Conservation (phyloP, 2,329 filamentous ascomycete genomes). For the Eurotiales sp. region DNA sequence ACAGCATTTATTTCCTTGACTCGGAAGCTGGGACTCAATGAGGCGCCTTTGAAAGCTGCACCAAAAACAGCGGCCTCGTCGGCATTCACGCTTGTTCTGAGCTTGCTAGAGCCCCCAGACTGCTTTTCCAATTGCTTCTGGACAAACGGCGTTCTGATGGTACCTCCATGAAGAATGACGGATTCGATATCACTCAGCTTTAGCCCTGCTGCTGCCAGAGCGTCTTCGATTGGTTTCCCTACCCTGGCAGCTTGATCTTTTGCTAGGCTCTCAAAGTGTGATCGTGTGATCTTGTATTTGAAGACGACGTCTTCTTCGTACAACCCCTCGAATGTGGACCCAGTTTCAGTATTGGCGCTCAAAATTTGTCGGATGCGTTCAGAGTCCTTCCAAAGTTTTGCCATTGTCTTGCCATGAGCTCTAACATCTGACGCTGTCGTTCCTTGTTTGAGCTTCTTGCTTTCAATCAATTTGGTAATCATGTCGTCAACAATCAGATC, state of each 20-base stretch:
- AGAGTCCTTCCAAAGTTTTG: slow-evolving; percentile 90
- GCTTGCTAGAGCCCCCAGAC: slow-evolving; percentile 68
- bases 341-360: slow-evolving; percentile 84
- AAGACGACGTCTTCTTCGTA: slow-evolving; percentile 86
- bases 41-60: slow-evolving; percentile 88
- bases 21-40: slow-evolving; percentile 89
- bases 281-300: slow-evolving; percentile 78
- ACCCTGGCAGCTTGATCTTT: slow-evolving; percentile 66
- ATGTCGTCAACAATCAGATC: slow-evolving; percentile 86
- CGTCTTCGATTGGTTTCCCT: slow-evolving; percentile 64
- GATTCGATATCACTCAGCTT: slow-evolving; percentile 75
- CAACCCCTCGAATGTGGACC: slow-evolving; percentile 78
- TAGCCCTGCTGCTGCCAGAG: slow-evolving; percentile 69
- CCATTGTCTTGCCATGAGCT: slow-evolving; percentile 75
- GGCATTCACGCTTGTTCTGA: slow-evolving; percentile 91
- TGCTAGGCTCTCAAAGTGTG: slow-evolving; percentile 76
- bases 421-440: slow-evolving; percentile 48
- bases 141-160: slow-evolving; percentile 86
- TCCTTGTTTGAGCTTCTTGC: slow-evolving; percentile 50
- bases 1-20: slow-evolving; percentile 90
- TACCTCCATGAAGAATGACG: slow-evolving; percentile 88
- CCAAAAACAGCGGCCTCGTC: slow-evolving; percentile 96
- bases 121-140: slow-evolving; percentile 80
- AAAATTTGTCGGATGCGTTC: slow-evolving; percentile 83
- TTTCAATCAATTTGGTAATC: slow-evolving; percentile 71